Evolutionary conservation across 2,329 filamentous ascomycete species (phyloP), one percentile per base, ranked within the genome.

Genomic region (Diaporthe humulicola): DNA sequence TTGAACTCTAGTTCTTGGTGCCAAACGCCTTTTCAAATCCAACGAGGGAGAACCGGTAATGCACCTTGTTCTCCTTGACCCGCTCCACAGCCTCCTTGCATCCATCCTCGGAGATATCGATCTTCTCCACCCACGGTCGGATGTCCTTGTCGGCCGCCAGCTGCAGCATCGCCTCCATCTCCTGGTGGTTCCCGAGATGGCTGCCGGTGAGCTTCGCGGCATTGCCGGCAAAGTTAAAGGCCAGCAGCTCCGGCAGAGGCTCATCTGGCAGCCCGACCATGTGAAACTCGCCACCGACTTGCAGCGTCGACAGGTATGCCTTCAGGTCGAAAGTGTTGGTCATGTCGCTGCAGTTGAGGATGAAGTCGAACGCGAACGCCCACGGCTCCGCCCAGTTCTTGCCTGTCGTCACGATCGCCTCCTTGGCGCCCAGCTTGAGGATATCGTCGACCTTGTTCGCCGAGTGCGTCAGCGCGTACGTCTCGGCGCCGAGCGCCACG

Each of bases 41-140:
- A 17, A 90, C 91, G 79, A 96, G 82, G 0, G 93, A 94, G 79
- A 94, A 92, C 54, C 94, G 88, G 81, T 94, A 96, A 45, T 88
- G 88, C 19, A 95, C 92, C 81, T 94, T 90, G 78, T 93, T 93
- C 77, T 90, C 90, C 80, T 93, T 90, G 69, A 96, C 89, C 77
- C 92, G 88, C 81, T 92, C 88, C 25, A 95, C 89, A 0, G 91
- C 93, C 85, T 95, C 88, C 82, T 91, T 91, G 80, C 93, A 92
- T 0, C 91, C 92, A 77, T 91, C 87, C 80, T 71, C 77, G 25
- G 75, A 77, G 30, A 81, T 61, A 30, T 77, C 77, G 25, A 80
- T 74, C 48, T 76, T 80, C 76, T 80, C 77, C 2, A 80, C 77
- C 74, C 77, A 74, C 12, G 79, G 76, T 57, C 72, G 70, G 40